A percentile compares a stretch with the other conserved stretches of the same genome.
Conservation (phyloP, 1,284 basidiomycete genomes). For the Rhodotorula sp. region DNA sequence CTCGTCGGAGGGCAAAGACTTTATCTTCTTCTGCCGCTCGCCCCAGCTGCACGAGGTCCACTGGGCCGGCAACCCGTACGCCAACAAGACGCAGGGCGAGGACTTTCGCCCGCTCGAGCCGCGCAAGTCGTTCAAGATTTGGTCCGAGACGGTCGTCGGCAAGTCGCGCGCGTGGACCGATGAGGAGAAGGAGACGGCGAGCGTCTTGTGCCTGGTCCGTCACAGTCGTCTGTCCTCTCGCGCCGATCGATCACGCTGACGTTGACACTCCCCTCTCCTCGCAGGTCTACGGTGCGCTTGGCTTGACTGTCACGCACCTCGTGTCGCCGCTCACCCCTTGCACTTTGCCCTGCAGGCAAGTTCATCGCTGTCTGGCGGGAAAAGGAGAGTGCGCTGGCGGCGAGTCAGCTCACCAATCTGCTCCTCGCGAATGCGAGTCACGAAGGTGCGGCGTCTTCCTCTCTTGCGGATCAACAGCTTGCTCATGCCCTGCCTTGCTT, state of each 20-base stretch:
- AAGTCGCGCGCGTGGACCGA: conserved; percentile 76
- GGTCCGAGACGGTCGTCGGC: conserved; percentile 76
- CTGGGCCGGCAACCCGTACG: conserved; percentile 78
- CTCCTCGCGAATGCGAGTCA: conserved; percentile 85
- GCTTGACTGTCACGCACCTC: too few species aligned
- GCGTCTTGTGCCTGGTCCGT: conserved; percentile 81
- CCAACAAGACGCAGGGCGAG: conserved; percentile 50
- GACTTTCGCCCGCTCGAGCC: conserved; percentile 63
- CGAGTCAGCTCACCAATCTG: conserved; percentile 75
- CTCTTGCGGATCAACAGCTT: neutral
- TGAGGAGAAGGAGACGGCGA: conserved; percentile 83
- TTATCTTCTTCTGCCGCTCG: conserved; percentile 78
- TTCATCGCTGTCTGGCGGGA: conserved; percentile 75
- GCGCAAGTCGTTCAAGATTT: conserved; percentile 74
- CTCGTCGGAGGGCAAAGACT: conserved; percentile 51
- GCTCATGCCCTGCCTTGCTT: neutral
- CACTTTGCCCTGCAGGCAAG: conserved; percentile 3
- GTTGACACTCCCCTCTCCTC: neutral
- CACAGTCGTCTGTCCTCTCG: conserved; percentile 52
- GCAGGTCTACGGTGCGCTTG: neutral
- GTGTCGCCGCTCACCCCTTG: neutral
- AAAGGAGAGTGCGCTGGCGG: conserved; percentile 74
- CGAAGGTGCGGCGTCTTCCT: conserved; percentile 60
- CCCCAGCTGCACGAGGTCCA: conserved; percentile 71
- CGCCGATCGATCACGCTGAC: fast-evolving